Conservation (phyloP, 225 moss, liverwort and hornwort genomes). For the Pseudoscleropodium purum region DNA sequence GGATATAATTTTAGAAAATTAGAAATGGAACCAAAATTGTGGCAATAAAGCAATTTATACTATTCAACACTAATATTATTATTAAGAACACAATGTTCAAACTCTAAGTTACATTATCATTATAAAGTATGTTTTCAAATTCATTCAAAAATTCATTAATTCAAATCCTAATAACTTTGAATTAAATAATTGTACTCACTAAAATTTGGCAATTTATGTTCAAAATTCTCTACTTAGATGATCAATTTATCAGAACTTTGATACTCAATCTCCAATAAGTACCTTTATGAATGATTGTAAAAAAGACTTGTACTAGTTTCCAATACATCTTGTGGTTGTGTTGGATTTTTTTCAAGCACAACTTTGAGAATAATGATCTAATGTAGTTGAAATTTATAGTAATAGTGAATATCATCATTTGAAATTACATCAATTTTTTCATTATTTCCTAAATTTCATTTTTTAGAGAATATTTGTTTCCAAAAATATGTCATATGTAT, state of each 20-base stretch:
- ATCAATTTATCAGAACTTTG: not conserved
- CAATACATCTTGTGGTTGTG: no score
- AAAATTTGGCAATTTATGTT: not conserved
- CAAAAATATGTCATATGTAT: no score
- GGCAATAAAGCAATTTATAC: rapidly evolving
- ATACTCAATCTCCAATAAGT: not conserved
- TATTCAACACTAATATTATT: not conserved
- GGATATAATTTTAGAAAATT: not conserved
- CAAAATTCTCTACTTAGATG: not conserved
- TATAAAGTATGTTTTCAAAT: no score
- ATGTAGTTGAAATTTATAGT: no score
- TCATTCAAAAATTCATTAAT: not conserved
- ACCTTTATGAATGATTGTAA: not conserved
- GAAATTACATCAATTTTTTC: no score
- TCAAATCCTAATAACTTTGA: not conserved
- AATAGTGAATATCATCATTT: no score
- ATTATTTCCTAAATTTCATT: no score
- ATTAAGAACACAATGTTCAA: not conserved
- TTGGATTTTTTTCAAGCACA: no score
- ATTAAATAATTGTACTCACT: not conserved
- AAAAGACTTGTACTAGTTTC: not conserved
- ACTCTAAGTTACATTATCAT: not conserved
- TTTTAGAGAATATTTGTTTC: no score
- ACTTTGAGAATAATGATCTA: no score
- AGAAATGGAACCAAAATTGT: not conserved